Percentiles rank a stretch among this genome's conserved stretches.
phyloP scores from a whole-genome alignment of 768 basidiomycete genomes.

The Tylopilus cervinicoccineus region DNA sequence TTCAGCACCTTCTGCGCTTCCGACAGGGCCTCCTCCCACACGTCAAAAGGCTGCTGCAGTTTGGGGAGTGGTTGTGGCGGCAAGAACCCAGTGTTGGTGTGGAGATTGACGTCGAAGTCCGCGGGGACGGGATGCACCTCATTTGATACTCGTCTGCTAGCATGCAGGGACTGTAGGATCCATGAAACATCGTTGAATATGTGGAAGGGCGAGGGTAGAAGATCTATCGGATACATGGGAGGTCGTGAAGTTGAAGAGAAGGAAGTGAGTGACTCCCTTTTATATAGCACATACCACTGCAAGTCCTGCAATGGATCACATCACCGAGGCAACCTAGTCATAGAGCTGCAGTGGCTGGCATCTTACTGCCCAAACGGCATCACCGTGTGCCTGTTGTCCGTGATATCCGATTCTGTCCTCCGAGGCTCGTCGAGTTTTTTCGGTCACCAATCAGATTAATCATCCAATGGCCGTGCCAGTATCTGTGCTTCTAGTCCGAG shows the following conservation, averaged over 20 bases:
- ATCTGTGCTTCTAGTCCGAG: constrained; percentile 19
- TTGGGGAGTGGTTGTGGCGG: constrained; percentile 60
- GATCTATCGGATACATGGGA: constrained; percentile 29
- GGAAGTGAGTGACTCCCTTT: constrained; percentile 15
- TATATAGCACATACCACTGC: constrained; percentile 32
- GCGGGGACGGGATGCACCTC: constrained; percentile 34
- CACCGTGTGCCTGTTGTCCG: constrained; percentile 18
- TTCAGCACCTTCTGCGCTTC: constrained; percentile 51
- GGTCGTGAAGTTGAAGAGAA: constrained; percentile 7
- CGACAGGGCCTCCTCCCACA: constrained; percentile 70
- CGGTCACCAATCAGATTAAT: constrained; percentile 15
- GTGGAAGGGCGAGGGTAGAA: constrained; percentile 53
- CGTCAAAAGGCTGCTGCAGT: constrained; percentile 47
- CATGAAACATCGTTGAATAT: constrained; percentile 46
- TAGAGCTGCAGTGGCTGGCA: constrained; percentile 29
- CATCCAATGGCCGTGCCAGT: constrained; percentile 19
- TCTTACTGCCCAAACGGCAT: constrained; percentile 29
- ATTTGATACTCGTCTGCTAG: constrained; percentile 26
- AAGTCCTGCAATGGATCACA: constrained; percentile 25
- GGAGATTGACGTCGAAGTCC: constrained; percentile 50
- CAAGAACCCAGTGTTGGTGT: constrained; percentile 74
- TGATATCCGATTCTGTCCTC: constrained; percentile 19
- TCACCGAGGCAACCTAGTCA: constrained; percentile 34
- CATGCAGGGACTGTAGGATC: constrained; percentile 42
- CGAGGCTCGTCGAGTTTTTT: constrained; percentile 13